Conservation (phyloP, 2,329 filamentous ascomycete species). For the Trichoderma atroviride region DNA sequence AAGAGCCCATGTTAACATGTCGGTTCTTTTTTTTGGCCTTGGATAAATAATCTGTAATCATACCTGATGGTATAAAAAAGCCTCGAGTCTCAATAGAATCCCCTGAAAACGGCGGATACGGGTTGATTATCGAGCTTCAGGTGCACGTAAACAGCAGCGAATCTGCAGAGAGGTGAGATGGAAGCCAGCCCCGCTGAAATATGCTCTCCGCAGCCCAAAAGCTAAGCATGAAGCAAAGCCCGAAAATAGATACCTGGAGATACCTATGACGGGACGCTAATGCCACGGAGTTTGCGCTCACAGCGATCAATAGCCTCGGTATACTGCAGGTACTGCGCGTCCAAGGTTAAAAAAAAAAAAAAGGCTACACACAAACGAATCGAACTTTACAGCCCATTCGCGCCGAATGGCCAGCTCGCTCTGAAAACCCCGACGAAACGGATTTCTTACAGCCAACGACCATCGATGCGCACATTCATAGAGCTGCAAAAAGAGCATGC, state of each 20-base stretch:
- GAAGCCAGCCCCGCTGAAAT: slow-evolving; percentile 8
- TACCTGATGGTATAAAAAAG: background rate
- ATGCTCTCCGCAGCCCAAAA: slow-evolving; percentile 9
- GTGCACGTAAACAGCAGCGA: background rate
- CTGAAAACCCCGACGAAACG: background rate
- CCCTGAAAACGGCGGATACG: background rate
- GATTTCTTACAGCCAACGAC: background rate
- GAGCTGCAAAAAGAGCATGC: background rate
- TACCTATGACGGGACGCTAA: background rate
- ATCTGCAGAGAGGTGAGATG: background rate
- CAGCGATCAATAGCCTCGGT: background rate
- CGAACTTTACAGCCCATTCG: background rate
- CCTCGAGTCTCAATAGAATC: background rate
- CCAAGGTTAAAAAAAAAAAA: background rate
- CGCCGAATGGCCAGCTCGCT: slow-evolving; percentile 1
- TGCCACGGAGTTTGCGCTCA: background rate
- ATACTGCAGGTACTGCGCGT: slow-evolving; percentile 7
- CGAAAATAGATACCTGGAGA: slow-evolving; percentile 8
- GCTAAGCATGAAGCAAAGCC: background rate
- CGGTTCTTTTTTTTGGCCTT: background rate
- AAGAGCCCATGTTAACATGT: background rate
- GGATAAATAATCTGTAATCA: background rate
- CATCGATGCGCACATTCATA: background rate
- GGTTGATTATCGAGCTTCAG: background rate
- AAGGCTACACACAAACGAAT: background rate